A percentile compares a stretch with the other conserved stretches of the same genome.
Evolutionary conservation across 2,329 filamentous ascomycete genomes (phyloP).

Genomic region (Ophiosphaerella herpotricha): DNA sequence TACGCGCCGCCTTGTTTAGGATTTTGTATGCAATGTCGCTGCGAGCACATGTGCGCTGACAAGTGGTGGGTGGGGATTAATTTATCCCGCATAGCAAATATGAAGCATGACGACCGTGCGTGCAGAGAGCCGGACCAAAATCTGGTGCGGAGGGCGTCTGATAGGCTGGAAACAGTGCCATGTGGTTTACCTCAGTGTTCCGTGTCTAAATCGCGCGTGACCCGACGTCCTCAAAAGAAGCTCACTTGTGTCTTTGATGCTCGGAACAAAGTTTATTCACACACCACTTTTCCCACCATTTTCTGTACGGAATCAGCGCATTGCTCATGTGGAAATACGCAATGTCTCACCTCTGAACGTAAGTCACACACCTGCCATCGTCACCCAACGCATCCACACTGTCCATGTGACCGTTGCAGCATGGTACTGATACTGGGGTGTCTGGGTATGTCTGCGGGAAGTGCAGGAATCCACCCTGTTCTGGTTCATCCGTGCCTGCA

Average conservation of each 20-base stretch:
- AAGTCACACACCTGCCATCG: conserved; percentile 52
- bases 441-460: conserved; percentile 53
- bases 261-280: conserved; percentile 52
- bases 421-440: conserved; percentile 52
- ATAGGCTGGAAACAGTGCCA: neutral
- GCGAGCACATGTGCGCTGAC: conserved; percentile 18
- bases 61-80: conserved; percentile 1
- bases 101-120: conserved; percentile 17
- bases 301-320: conserved; percentile 34
- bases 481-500: conserved; percentile 42
- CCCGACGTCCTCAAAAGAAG: neutral
- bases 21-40: conserved; percentile 15
- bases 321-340: neutral
- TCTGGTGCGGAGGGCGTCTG: conserved; percentile 1
- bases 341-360: conserved; percentile 45
- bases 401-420: conserved; percentile 49
- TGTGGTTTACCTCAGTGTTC: neutral
- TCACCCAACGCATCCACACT: conserved; percentile 54
- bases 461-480: conserved; percentile 50
- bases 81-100: conserved; percentile 14
- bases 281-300: conserved; percentile 62
- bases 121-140: conserved; percentile 4
- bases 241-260: conserved; percentile 47
- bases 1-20: conserved; percentile 20
- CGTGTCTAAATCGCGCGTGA: neutral